Base-by-base conservation (phyloP, 2,329 filamentous ascomycete genomes). In the Epichloe amarillans region DNA sequence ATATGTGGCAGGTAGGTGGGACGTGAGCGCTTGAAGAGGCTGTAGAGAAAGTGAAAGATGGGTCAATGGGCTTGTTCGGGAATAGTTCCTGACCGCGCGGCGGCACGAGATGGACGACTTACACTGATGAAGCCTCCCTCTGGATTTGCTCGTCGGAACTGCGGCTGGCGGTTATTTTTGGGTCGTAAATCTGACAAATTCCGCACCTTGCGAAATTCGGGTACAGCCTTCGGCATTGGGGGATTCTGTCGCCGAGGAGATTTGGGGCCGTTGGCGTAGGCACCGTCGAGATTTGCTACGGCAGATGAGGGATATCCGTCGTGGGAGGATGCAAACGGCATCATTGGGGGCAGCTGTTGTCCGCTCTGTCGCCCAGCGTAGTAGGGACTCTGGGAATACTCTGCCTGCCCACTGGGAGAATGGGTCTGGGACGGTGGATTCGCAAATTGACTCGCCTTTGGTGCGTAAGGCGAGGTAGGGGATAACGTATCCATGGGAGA, bases 51-150 rank as follows among this genome's bases (percentile, higher is more conserved):
- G 37, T 23, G 5, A 36, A 23, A 17, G 15, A 42, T 12, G 19
- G 19, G 41, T 44, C 30, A 30, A 43, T 48, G 26, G 11, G 17
- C 17, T 23, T n/a, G 17, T 11, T 35, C 15, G n/a, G 14, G n/a
- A 12, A 4, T 36, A 21, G 39, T n/a, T 10, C 26, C 26, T 30
- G 10, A 30, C 11, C 8, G 10, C 10, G 26, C 26, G 26, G 26
- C 26, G 26, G 30, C 14, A 41, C 38, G 30, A n/a, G 14, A 17
- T 14, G 21, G 7, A 33, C 40, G 15, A 65, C 86, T 70, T 76
- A 94, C 88, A 67, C 93, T 97, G 66, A 98, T 95, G 65, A 98
- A 98, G 46, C 93, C 93, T 49, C 93, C 65, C 65, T 98, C 93
- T 2, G 93, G 93, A 60, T 95, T 94, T 50, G 93, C 93, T 69